Evolutionary conservation across 305 asterid species (phyloP).

Genomic region (Euphrasia arctica): DNA sequence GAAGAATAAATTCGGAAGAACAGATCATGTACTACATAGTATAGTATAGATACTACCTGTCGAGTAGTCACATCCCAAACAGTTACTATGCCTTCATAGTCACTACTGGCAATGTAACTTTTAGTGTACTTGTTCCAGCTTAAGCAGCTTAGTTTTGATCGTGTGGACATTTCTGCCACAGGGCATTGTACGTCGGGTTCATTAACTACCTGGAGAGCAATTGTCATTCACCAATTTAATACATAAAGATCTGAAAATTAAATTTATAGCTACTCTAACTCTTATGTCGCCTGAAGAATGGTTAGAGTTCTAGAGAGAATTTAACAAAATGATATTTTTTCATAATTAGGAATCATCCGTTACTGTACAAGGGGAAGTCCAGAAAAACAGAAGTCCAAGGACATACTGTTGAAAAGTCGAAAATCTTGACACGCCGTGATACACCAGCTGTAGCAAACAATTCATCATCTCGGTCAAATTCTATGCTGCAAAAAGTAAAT

Average conservation of each 20-base stretch:
- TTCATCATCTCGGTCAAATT: slow-evolving; percentile 90
- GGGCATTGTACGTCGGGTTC: slow-evolving; percentile 78
- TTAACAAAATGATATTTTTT: too few relatives aligned
- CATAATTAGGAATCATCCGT: too few relatives aligned
- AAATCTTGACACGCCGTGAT: slow-evolving; percentile 81
- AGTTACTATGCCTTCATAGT: slow-evolving; percentile 91
- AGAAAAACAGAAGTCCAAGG: slow-evolving; percentile 10
- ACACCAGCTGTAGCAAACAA: slow-evolving; percentile 98
- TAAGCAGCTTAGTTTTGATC: slow-evolving; percentile 88
- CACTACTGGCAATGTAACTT: slow-evolving; percentile 83
- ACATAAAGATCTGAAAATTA: background rate
- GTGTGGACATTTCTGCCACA: slow-evolving; percentile 76
- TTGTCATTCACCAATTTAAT: slow-evolving; percentile 19
- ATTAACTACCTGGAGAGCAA: slow-evolving; percentile 65
- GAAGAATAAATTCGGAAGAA: slow-evolving; percentile 20
- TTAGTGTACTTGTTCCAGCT: slow-evolving; percentile 86
- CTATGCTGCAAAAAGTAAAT: slow-evolving; percentile 63
- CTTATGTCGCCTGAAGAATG: too few relatives aligned
- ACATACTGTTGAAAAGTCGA: slow-evolving; percentile 78
- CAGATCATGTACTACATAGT: slow-evolving; percentile 9
- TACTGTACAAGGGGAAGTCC: too few relatives aligned
- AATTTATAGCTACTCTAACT: too few relatives aligned
- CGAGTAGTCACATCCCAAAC: slow-evolving; percentile 95
- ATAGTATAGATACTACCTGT: slow-evolving; percentile 51
- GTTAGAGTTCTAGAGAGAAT: too few relatives aligned